A percentile compares a stretch with the other conserved stretches of the same genome.
Evolutionary conservation across 495 filamentous ascomycete species (phyloP).

Genomic region (Penicillium goetzii): DNA sequence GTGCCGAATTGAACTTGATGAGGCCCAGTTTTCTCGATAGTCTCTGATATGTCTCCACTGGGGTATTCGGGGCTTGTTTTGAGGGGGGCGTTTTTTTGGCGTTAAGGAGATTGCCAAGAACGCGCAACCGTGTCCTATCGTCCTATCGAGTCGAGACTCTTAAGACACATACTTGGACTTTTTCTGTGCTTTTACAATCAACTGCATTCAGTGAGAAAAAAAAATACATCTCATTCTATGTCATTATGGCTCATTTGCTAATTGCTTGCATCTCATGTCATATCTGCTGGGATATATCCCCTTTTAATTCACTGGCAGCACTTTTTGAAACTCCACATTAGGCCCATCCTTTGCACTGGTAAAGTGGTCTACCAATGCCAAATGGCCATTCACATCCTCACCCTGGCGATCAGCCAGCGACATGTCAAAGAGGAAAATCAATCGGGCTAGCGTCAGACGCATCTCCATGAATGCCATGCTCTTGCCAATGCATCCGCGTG

Average conservation of each 20-base stretch:
- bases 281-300: background rate
- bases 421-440: conserved; percentile 54
- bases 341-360: conserved; percentile 51
- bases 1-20: background rate
- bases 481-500: conserved; percentile 61
- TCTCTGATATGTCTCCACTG: background rate
- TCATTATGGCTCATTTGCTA: conserved; percentile 3
- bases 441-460: conserved; percentile 51
- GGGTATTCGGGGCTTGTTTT: background rate
- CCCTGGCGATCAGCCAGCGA: conserved; percentile 44
- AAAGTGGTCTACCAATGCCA: conserved; percentile 53
- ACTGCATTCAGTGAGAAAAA: background rate
- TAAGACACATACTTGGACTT: background rate
- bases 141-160: background rate
- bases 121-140: conserved; percentile 38
- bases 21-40: background rate
- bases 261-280: conserved; percentile 3
- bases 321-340: conserved; percentile 43
- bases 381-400: conserved; percentile 46
- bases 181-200: background rate
- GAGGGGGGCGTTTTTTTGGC: conserved; percentile 5
- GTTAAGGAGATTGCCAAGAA: conserved; percentile 27
- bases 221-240: conserved; percentile 1
- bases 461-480: conserved; percentile 61
- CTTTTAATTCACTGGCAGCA: conserved; percentile 13